Evolutionary conservation across 1,139 yeast species (phyloP), one percentile per base, ranked within the genome.

Genomic region (Blastobotrys apis): DNA sequence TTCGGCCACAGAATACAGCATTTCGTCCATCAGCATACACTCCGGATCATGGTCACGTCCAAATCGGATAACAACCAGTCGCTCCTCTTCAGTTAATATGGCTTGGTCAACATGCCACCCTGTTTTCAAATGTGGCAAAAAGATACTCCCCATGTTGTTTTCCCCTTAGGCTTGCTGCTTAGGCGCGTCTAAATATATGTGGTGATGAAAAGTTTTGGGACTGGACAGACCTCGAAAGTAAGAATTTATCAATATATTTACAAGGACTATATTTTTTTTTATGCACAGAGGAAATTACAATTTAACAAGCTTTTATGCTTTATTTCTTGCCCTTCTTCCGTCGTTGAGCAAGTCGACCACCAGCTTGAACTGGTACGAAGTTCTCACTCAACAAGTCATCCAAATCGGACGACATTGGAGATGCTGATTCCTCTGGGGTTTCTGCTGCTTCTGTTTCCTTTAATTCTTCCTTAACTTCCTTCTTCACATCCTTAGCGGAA

Each of bases 101-200:
- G 98, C 96, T 61, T 92, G 97, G 66, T 94, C 99, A 22, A 92
- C 98, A 62, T 92, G 98, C 95, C 88, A 81, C n/a, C 96, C 98
- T 0, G 94, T 78, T 26, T 75, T 80, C 51, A 92, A 69, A 63
- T 90, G 95, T 9, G 96, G 95, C 44, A 90, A 71, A 58, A 90
- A 85, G 5, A 86, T 83, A 51, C 94, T 83, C 9, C 94, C 94
- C 95, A 86, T 86, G 6, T 8, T 20, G 17, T 13, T 12, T 13
- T 4, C 10, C 8, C 2, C 23, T 16, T 25, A 17, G n/a, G n/a
- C n/a, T n/a, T n/a, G n/a, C n/a, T n/a, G n/a, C n/a, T n/a, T n/a
- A n/a, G n/a, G 15, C 5, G 5, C 8, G 17, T 13, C 17, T 34
- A 4, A 29, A 10, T 29, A 32, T 32, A n/a, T 20, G 26, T 23